Percentiles rank a stretch among this genome's conserved stretches.
phyloP scores from a whole-genome alignment of 2,329 filamentous ascomycete species.

The Cytospora schulzeri region DNA sequence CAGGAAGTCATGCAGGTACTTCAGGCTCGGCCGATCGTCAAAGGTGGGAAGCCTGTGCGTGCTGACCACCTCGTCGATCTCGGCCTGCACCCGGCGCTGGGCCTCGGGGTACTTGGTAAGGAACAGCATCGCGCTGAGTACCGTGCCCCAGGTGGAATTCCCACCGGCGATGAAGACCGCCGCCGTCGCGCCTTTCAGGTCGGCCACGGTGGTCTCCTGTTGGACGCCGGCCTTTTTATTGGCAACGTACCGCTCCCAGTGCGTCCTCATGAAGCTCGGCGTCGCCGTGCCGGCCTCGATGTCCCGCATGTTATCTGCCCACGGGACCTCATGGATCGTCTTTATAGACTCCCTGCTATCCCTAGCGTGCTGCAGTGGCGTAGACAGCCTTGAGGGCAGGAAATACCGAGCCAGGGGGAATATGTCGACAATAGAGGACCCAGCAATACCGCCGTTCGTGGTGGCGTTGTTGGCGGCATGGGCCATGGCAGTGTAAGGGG shows the following conservation, averaged over 20 bases:
- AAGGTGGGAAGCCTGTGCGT: constrained; percentile 47
- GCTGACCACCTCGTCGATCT: constrained; percentile 52
- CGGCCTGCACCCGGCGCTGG: constrained; percentile 48
- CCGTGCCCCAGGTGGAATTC: constrained; percentile 48
- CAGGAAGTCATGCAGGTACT: constrained; percentile 49
- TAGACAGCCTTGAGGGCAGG: constrained; percentile 39
- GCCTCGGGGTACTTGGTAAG: constrained; percentile 46
- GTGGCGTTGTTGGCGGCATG: constrained; percentile 32
- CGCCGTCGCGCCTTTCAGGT: constrained; percentile 53
- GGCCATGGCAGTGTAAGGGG: constrained; percentile 33
- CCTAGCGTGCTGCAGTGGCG: constrained; percentile 33
- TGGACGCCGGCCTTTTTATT: constrained; percentile 33
- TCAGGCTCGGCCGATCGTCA: constrained; percentile 46
- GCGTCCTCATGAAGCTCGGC: constrained; percentile 37
- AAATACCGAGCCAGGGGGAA: constrained; percentile 48
- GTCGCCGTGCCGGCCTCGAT: constrained; percentile 38
- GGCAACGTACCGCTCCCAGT: constrained; percentile 35
- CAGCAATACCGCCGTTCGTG: constrained; percentile 37
- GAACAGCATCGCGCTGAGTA: constrained; percentile 46
- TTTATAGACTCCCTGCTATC: constrained; percentile 39
- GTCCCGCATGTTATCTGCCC: constrained; percentile 34
- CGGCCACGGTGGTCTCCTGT: constrained; percentile 42
- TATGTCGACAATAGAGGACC: constrained; percentile 48
- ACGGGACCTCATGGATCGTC: constrained; percentile 48
- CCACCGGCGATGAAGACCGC: constrained; percentile 51